These are phyloP conservation scores for Claviceps sp. DNA, from an alignment of 2,329 filamentous ascomycete species.

Conservation along the genomic window DNA sequence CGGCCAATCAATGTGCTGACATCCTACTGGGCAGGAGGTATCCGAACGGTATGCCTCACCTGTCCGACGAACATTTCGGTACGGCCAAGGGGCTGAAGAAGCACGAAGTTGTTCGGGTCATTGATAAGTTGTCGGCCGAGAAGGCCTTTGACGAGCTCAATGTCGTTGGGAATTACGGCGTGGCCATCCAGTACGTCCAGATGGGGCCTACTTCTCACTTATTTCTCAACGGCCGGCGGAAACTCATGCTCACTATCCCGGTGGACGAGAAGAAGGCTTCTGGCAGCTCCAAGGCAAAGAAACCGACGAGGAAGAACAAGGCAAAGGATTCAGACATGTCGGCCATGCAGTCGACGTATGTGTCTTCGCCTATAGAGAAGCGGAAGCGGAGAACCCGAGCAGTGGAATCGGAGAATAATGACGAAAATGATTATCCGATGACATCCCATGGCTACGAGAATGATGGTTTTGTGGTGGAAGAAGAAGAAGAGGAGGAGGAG, in stretches of 20 bases:
- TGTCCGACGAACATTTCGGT: constrained; percentile 50
- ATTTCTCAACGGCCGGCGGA: constrained; percentile 31
- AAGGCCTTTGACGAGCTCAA: constrained; percentile 62
- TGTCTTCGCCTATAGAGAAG: constrained; percentile 38
- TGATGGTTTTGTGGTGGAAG: constrained; percentile 35
- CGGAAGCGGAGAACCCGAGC: constrained; percentile 15
- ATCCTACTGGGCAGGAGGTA: constrained; percentile 60
- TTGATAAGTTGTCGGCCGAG: constrained; percentile 61
- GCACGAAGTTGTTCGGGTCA: constrained; percentile 71
- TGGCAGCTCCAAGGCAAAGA: constrained; percentile 20
- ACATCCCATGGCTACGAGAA: constrained; percentile 33
- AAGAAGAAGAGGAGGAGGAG: constrained; percentile 26
- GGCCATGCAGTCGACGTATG: constrained; percentile 30
- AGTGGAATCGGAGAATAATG: constrained; percentile 13
- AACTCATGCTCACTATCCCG: constrained; percentile 31
- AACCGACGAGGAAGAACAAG: constrained; percentile 25
- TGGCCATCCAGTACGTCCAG: constrained; percentile 61
- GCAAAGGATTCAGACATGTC: constrained; percentile 21
- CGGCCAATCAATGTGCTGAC: constrained; percentile 70
- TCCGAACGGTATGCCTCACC: constrained; percentile 39
- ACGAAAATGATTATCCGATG: constrained; percentile 25
- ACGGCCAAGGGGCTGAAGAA: constrained; percentile 56
- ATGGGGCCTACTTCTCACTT: constrained; percentile 26
- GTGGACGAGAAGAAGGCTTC: constrained; percentile 18
- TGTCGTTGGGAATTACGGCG: constrained; percentile 34